A percentile compares a stretch with the other conserved stretches of the same genome.
These are phyloP conservation scores for Phytophthora melonis DNA, from an alignment of 352 stramenopile genomes.

Conservation along the genomic window DNA sequence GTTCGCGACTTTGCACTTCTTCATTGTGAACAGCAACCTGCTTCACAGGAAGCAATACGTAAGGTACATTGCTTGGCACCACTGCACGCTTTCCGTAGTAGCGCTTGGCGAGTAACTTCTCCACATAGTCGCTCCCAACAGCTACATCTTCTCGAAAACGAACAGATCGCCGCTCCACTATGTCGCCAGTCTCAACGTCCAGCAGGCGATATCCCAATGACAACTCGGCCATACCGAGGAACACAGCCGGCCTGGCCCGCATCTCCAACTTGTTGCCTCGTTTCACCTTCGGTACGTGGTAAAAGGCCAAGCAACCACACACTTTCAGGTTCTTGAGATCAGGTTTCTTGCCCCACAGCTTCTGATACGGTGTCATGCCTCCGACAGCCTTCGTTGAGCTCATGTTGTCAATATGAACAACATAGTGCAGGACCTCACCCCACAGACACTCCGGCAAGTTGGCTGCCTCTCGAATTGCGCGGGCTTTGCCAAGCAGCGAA, in stretches of 20 bases:
- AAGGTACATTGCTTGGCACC: constrained; percentile 3
- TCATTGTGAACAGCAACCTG: constrained; percentile 8
- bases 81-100: constrained; percentile 1
- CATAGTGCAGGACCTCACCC: constrained; percentile 14
- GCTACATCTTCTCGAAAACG: constrained; percentile 15
- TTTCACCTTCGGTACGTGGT: constrained; percentile 7
- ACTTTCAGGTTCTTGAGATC: constrained; percentile 12
- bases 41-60: not conserved
- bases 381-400: constrained; percentile 6
- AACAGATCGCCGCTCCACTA: constrained; percentile 10
- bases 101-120: not conserved
- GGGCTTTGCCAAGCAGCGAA: not conserved
- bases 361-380: constrained; percentile 9
- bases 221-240: constrained; percentile 6
- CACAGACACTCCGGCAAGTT: constrained; percentile 1
- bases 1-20: too few species aligned
- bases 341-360: not conserved
- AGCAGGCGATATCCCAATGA: constrained; percentile 7
- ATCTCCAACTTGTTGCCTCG: constrained; percentile 5
- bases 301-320: constrained; percentile 12
- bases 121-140: constrained; percentile 1
- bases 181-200: constrained; percentile 7
- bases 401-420: constrained; percentile 15
- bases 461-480: not conserved
- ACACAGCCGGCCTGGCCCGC: constrained; percentile 1